Evolutionary conservation across 768 basidiomycete species (phyloP), one percentile per base, ranked within the genome.

Genomic region (Sistotremastrum niveocremeum): DNA sequence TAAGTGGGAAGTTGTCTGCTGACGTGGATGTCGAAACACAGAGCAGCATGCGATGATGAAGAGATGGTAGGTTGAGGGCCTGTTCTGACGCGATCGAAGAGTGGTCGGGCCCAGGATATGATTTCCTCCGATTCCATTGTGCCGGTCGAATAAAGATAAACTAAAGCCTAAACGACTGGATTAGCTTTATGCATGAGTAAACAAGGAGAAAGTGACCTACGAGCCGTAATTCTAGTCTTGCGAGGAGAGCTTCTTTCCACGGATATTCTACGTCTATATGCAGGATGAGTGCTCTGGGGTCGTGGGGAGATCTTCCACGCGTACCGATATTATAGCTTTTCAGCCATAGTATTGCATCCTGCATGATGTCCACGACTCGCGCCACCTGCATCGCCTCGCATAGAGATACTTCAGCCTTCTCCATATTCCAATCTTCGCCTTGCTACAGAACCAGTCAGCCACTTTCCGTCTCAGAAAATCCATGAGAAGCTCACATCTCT

Each of bases 341-440:
- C 64, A 89, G 57, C 82, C 85, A 90, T 20, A 57, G 50, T 9
- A 69, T 65, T 0, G 84, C 82, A 8, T 72, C 68, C 37, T 84
- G 77, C 10, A 90, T 60, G 45, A 67, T 64, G 11, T 65, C 59
- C 5, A 81, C 48, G 29, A 84, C 60, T 46, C 71, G 69, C 41
- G 66, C 65, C 11, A 74, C 71, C 11, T 76, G 70, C 30, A 79
- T 59, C 5, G 71, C 68, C 62, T 91, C 84, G 7, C 80, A 67
- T 4, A 93, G 65, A 0, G 78, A 74, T 0, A 93, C 70, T 12
- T 88, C 88, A 54, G 79, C 83, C 63, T 90, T 91, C 51, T 95
- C 90, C 47, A 82, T 73, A 59, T 88, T 85, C 80, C 85, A 88
- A 54, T 90, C 87, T 68, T 90, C 88, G 49, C 74, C 68, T 87